Conservation (phyloP, 1,139 yeast species). For the Lodderomyces jiufengensis region DNA sequence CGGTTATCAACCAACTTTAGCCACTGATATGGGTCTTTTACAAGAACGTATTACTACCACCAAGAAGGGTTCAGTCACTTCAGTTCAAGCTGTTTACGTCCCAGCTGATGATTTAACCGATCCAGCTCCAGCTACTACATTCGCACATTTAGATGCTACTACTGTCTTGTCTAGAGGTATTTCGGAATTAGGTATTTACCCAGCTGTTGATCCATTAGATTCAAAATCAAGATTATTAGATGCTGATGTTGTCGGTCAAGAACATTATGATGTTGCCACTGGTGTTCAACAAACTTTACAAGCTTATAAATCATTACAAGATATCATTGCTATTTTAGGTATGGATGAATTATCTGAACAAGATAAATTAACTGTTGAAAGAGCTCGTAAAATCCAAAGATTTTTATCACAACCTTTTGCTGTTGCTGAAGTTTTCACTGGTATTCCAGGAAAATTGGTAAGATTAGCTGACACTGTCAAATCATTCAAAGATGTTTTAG, state of each 20-base stretch:
- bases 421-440: constrained; percentile 99
- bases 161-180: constrained; percentile 99
- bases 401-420: constrained; percentile 99
- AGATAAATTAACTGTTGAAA: constrained; percentile 98
- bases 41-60: constrained; percentile 99
- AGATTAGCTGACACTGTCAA: constrained; percentile 91
- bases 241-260: constrained; percentile 96
- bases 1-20: constrained; percentile 99
- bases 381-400: constrained; percentile 99
- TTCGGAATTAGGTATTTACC: constrained; percentile 99
- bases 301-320: constrained; percentile 99
- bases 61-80: constrained; percentile 98
- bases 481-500: constrained; percentile 96
- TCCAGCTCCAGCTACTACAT: constrained; percentile 99
- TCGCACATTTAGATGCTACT: constrained; percentile 99
- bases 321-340: constrained; percentile 99
- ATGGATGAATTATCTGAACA: constrained; percentile 99
- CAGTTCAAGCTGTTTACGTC: constrained; percentile 99
- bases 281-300: constrained; percentile 97
- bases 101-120: constrained; percentile 99
- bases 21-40: constrained; percentile 99
- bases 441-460: constrained; percentile 97
- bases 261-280: constrained; percentile 95
- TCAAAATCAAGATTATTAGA: constrained; percentile 98
- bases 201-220: constrained; percentile 99